Evolutionary conservation across 1,139 yeast species (phyloP).

Genomic region (Barnettozyma hawaiiensis): DNA sequence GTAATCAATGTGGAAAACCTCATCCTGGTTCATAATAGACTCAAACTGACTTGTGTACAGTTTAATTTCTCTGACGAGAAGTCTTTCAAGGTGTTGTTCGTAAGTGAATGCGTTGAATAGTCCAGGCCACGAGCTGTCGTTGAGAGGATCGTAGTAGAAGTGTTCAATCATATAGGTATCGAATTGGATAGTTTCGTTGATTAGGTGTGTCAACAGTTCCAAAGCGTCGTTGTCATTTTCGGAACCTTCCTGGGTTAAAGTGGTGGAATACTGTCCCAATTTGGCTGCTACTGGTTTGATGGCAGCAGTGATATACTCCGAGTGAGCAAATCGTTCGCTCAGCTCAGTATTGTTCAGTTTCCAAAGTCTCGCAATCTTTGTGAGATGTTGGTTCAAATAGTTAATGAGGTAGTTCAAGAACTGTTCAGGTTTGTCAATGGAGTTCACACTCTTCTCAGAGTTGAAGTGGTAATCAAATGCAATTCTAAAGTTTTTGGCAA

Average conservation of each 20-base stretch:
- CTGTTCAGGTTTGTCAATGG: conserved; percentile 77
- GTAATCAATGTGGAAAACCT: conserved; percentile 57
- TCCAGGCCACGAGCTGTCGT: conserved; percentile 47
- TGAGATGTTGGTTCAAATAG: conserved; percentile 41
- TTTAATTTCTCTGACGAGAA: conserved; percentile 63
- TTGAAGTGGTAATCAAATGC: conserved; percentile 77
- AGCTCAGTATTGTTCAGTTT: conserved; percentile 27
- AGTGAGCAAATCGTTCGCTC: conserved; percentile 29
- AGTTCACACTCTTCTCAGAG: conserved; percentile 52
- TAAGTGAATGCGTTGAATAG: conserved; percentile 48
- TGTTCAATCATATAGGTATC: conserved; percentile 25
- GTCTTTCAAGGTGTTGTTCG: conserved; percentile 42
- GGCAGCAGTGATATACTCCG: conserved; percentile 52
- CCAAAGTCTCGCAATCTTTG: conserved; percentile 35
- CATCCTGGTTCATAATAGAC: conserved; percentile 47
- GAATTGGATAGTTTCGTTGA: conserved; percentile 30
- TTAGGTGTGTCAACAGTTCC: conserved; percentile 32
- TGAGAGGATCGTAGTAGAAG: conserved; percentile 27
- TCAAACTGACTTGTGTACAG: conserved; percentile 53
- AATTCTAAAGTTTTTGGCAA: conserved; percentile 51
- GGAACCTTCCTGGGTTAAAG: conserved; percentile 34
- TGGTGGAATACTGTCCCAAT: conserved; percentile 33
- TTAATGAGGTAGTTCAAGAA: conserved; percentile 52
- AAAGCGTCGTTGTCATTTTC: conserved; percentile 55
- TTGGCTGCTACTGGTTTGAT: conserved; percentile 48